Evolutionary conservation across 352 stramenopile species (phyloP).

Genomic region (Phytophthora sp.): DNA sequence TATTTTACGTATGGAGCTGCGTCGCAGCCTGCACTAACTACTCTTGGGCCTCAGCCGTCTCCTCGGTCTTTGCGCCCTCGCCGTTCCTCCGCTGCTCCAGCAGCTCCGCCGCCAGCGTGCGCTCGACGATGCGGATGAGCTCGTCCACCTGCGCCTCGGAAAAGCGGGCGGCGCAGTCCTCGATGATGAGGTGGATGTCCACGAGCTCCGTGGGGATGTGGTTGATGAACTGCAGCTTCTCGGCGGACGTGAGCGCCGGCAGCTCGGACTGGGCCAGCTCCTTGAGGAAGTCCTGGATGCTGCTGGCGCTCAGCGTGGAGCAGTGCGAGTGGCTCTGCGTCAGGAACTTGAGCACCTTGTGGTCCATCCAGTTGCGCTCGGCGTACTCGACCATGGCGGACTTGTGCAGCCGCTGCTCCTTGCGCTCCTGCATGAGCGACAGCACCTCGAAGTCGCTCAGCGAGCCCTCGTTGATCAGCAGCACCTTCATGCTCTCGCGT

Average conservation of each 20-base stretch:
- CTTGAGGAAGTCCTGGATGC: conserved; percentile 68
- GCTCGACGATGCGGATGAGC: conserved; percentile 71
- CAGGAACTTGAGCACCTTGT: conserved; percentile 90
- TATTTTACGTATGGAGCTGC: conserved; percentile 29
- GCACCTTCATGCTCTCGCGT: conserved; percentile 74
- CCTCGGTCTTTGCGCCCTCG: conserved; percentile 30
- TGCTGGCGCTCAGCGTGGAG: conserved; percentile 51
- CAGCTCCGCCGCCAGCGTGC: conserved; percentile 54
- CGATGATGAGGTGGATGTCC: conserved; percentile 84
- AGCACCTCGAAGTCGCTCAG: conserved; percentile 85
- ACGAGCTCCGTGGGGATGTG: conserved; percentile 83
- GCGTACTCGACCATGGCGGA: conserved; percentile 77
- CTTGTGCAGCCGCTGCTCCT: conserved; percentile 79
- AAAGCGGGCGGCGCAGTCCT: conserved; percentile 84
- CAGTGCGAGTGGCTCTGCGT: conserved; percentile 70
- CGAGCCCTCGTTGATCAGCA: conserved; percentile 81
- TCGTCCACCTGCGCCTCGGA: conserved; percentile 78
- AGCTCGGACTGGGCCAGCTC: conserved; percentile 53
- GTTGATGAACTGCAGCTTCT: conserved; percentile 90
- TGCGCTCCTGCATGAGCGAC: conserved; percentile 83
- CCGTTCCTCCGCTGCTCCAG: conserved; percentile 40
- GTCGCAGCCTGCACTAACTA: conserved; percentile 9
- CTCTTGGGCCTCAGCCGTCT: conserved; percentile 18
- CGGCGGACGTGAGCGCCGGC: conserved; percentile 54
- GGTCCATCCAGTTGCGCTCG: conserved; percentile 91